Base-by-base conservation (phyloP, 2,329 filamentous ascomycete species). In the Fusarium poae region DNA sequence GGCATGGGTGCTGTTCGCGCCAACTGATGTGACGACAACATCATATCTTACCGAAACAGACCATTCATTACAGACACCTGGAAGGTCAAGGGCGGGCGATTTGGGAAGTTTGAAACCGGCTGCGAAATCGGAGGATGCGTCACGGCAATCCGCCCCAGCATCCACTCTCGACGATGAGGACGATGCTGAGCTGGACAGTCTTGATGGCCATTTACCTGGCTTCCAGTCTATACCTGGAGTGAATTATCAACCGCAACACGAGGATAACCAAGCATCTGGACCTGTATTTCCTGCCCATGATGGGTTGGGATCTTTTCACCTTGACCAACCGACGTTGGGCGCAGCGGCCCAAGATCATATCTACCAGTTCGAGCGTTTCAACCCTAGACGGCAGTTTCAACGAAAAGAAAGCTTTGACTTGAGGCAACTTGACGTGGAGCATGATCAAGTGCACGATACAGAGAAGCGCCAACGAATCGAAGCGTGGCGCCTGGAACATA, bases 1-100 rank as follows among this genome's bases (percentile, higher is more conserved):
- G 79, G 95, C 97, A 86, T 99, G 96, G 96, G 91, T 98, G 56
- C 88, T 99, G 69, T 99, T 99, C 83, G 92, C 94, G 10, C 93
- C 93, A 11, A 89, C 89, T 67, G 86, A 90, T 34, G 81, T 80
- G 46, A 86, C 85, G 5, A 90, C 91, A 21, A 85, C 86, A 13
- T 89, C 89, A 7, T 89, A 91, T 65, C 85, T 90, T 53, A 92
- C 90, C 44, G 89, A 92, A 37, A 88, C 89, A 78, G 78, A 92
- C 79, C 75, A 86, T 82, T 82, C 89, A 79, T 77, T 94, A 82
- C 70, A 87, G 79, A 83, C 91, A 76, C 78, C 89, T 29, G 92
- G 91, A 37, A 86, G 88, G 67, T 96, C 92, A 39, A 89, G 88
- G 64, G 82, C 91, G 55, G 97, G 92, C 78, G 93, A 95, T 77